phyloP scores from a whole-genome alignment of 805 yeast species.

The Lipomyces sp. region DNA sequence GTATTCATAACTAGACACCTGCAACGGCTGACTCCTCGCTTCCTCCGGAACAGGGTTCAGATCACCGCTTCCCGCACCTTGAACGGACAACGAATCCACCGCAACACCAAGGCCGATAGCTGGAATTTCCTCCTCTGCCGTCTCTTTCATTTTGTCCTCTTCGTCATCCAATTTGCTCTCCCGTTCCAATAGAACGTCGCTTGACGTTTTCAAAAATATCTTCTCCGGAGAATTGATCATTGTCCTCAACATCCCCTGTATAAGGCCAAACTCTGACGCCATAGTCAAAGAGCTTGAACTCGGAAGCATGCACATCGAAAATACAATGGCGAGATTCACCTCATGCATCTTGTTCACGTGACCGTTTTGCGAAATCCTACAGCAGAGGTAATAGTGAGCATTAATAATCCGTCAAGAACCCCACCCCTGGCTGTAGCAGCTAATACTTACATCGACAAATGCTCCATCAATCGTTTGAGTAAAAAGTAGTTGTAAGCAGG shows the following conservation, averaged over 20 bases:
- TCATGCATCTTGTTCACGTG: conserved; percentile 81
- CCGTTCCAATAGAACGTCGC: too few species aligned
- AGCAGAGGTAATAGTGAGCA: too few species aligned
- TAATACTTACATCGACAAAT: conserved; percentile 50
- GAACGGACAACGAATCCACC: too few species aligned
- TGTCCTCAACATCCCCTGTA: conserved; percentile 51
- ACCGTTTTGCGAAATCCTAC: conserved; percentile 56
- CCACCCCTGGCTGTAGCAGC: too few species aligned
- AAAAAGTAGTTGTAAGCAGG: conserved; percentile 69
- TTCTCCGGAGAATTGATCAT: conserved; percentile 42
- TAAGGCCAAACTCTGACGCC: conserved; percentile 52
- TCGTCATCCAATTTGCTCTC: too few species aligned
- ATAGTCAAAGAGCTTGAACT: conserved; percentile 35
- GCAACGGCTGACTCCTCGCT: too few species aligned
- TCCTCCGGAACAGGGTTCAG: too few species aligned
- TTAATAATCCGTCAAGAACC: too few species aligned
- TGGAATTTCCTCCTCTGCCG: background rate
- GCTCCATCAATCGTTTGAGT: conserved; percentile 62
- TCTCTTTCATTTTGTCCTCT: background rate
- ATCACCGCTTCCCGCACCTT: too few species aligned
- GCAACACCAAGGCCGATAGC: too few species aligned
- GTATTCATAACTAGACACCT: too few species aligned
- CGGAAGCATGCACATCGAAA: conserved; percentile 56
- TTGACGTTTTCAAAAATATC: conserved; percentile 31
- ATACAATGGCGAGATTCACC: conserved; percentile 85